Evolutionary conservation across 768 basidiomycete species (phyloP).

Genomic region (Leccinum uliginosum): DNA sequence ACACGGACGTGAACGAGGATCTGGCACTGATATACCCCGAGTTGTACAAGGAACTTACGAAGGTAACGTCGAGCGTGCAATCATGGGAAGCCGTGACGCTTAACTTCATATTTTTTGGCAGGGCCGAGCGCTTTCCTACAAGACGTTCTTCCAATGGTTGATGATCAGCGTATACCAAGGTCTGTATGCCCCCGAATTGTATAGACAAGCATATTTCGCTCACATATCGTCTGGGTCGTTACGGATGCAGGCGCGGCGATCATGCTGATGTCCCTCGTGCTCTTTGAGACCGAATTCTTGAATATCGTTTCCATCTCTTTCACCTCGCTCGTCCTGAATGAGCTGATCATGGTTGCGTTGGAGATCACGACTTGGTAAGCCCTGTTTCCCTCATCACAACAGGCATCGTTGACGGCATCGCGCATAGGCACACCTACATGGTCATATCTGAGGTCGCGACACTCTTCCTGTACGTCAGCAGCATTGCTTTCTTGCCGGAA

Average conservation of each 20-base stretch:
- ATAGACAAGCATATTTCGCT: neutral
- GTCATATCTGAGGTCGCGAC: constrained; percentile 87
- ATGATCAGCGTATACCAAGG: constrained; percentile 99
- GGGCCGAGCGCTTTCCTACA: constrained; percentile 93
- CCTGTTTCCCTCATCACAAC: neutral
- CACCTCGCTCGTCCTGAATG: constrained; percentile 92
- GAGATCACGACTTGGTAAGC: constrained; percentile 95
- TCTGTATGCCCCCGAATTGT: constrained; percentile 22
- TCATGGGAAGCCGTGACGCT: neutral
- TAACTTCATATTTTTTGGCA: constrained; percentile 26
- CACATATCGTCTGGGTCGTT: neutral
- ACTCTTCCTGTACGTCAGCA: constrained; percentile 80
- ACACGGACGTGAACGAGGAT: constrained; percentile 94
- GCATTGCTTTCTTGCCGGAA: constrained; percentile 91
- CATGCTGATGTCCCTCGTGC: constrained; percentile 94
- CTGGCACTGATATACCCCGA: constrained; percentile 94
- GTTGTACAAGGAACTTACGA: constrained; percentile 95
- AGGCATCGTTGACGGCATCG: neutral
- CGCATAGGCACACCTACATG: constrained; percentile 88
- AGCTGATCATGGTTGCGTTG: constrained; percentile 97
- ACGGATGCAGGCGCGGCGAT: constrained; percentile 76
- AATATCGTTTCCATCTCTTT: constrained; percentile 99
- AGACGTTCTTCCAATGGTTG: constrained; percentile 98
- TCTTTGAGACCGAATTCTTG: constrained; percentile 96
- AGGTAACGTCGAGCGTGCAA: constrained; percentile 44